A percentile compares a stretch with the other conserved stretches of the same genome.
These are phyloP conservation scores for Neurospora sp. DNA, from an alignment of 495 filamentous ascomycete genomes.

Conservation along the genomic window DNA sequence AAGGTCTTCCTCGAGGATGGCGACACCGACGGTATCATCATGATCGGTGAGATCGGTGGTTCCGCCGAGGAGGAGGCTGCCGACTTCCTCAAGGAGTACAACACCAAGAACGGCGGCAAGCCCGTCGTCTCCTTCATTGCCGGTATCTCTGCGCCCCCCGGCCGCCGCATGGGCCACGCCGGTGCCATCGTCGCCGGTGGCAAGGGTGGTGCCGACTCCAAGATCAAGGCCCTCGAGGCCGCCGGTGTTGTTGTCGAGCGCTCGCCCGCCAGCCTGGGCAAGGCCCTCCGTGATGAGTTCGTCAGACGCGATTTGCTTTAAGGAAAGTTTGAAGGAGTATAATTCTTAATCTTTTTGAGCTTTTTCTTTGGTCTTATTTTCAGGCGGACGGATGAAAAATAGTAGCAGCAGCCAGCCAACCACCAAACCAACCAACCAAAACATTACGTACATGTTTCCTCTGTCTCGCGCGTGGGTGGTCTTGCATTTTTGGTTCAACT, in stretches of 20 bases:
- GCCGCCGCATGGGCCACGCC: constrained; percentile 96
- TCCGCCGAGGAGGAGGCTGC: constrained; percentile 93
- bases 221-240: constrained; percentile 87
- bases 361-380: constrained; percentile 4
- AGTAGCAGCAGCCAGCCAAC: background rate
- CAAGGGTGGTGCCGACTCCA: constrained; percentile 94
- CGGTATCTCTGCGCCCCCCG: constrained; percentile 92
- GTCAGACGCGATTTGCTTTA: constrained; percentile 92
- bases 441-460: background rate
- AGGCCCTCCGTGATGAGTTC: constrained; percentile 88
- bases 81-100: constrained; percentile 86
- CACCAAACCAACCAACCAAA: background rate
- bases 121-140: constrained; percentile 97
- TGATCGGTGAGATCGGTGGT: constrained; percentile 99
- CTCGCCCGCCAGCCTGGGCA: constrained; percentile 82
- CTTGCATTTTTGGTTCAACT: background rate
- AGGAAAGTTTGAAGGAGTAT: background rate
- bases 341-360: constrained; percentile 12
- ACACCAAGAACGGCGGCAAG: constrained; percentile 72
- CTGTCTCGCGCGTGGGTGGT: background rate
- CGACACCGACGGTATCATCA: constrained; percentile 98
- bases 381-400: background rate
- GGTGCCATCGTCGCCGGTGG: constrained; percentile 95
- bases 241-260: constrained; percentile 95
- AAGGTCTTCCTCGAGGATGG: constrained; percentile 92